A percentile compares a stretch with the other conserved stretches of the same genome.
phyloP scores from a whole-genome alignment of 2,329 filamentous ascomycete genomes.

The Corynespora cassiicola region DNA sequence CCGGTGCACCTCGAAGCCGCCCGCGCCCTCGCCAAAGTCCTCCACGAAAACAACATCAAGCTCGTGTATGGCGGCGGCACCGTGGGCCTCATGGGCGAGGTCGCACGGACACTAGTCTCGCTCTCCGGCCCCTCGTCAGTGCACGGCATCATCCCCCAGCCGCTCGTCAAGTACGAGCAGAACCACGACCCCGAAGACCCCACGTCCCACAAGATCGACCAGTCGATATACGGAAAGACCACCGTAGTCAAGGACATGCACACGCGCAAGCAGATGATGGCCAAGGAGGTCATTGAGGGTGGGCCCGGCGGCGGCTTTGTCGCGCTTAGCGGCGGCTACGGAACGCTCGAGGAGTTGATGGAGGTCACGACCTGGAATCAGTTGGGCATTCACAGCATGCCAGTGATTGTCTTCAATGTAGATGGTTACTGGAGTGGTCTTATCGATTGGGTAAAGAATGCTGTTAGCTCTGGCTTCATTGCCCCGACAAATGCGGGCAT shows the following conservation, averaged over 20 bases:
- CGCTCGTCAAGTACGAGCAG: conserved; percentile 80
- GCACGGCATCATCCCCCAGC: conserved; percentile 91
- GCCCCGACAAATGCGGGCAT: conserved; percentile 74
- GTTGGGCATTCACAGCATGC: conserved; percentile 82
- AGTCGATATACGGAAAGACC: conserved; percentile 76
- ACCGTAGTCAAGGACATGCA: conserved; percentile 97
- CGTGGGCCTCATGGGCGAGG: conserved; percentile 91
- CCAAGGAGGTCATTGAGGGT: conserved; percentile 80
- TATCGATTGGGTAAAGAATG: conserved; percentile 78
- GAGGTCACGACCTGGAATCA: conserved; percentile 95
- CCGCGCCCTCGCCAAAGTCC: conserved; percentile 72
- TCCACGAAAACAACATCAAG: conserved; percentile 78
- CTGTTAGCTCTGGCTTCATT: conserved; percentile 80
- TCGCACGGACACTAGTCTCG: conserved; percentile 84
- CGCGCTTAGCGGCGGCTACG: conserved; percentile 86
- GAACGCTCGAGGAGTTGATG: conserved; percentile 95
- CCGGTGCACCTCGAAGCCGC: conserved; percentile 81
- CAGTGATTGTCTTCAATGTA: conserved; percentile 82
- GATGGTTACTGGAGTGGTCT: conserved; percentile 93
- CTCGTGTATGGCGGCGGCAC: conserved; percentile 97
- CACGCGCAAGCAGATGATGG: conserved; percentile 93
- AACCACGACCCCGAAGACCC: conserved; percentile 58
- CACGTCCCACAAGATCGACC: conserved; percentile 60
- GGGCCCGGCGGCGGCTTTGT: conserved; percentile 88
- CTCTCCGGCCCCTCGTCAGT: conserved; percentile 82